Conservation (phyloP, 1,139 yeast species). For the Kodamaea sp. region DNA sequence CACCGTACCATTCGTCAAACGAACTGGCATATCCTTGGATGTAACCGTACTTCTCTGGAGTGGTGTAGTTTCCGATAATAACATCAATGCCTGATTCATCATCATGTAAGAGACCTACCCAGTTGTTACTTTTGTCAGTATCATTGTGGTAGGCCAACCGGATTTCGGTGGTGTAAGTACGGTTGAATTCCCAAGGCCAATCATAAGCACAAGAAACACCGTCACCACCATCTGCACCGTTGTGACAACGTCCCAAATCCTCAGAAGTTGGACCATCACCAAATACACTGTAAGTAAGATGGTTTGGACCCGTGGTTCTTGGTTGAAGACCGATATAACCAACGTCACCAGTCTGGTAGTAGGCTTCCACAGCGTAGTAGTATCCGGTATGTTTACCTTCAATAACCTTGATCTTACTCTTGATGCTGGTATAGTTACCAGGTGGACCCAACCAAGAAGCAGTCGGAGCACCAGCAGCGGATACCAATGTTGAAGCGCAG, state of each 20-base stretch:
- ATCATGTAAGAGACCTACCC: constrained; percentile 1
- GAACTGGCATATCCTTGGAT: not conserved
- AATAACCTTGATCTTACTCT: constrained; percentile 1
- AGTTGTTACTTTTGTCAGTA: not conserved
- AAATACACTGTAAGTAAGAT: not conserved
- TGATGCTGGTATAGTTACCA: too few relatives aligned
- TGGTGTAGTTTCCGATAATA: not conserved
- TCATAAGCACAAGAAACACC: constrained; percentile 3
- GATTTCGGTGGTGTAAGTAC: constrained; percentile 1
- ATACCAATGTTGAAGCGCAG: too few relatives aligned
- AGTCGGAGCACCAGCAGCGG: too few relatives aligned
- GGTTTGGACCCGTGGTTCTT: not conserved
- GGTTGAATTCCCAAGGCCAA: constrained; percentile 3
- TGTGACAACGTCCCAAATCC: not conserved
- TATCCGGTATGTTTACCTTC: not conserved
- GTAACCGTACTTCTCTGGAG: not conserved
- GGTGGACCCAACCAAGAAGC: too few relatives aligned
- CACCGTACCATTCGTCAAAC: not conserved
- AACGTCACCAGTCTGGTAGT: not conserved
- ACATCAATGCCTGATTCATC: not conserved
- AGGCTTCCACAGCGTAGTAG: constrained; percentile 1
- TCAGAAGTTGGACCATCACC: not conserved
- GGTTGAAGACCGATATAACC: constrained; percentile 1
- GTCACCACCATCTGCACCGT: not conserved
- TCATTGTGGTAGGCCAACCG: not conserved